Evolutionary conservation across 1,284 basidiomycete species (phyloP).

Genomic region (Irpex sp.): DNA sequence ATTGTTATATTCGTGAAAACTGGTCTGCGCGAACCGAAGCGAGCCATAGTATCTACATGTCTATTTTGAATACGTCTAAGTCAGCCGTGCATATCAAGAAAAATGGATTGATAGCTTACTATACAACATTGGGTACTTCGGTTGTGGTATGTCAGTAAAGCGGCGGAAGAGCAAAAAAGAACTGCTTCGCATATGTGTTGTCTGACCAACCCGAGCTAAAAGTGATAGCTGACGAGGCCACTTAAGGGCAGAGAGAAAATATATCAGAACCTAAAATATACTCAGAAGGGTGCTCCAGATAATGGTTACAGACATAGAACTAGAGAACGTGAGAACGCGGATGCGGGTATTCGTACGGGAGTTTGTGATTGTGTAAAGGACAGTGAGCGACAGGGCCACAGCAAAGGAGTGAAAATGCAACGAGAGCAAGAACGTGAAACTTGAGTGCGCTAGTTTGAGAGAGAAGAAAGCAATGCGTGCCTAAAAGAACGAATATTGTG

Average conservation of each 20-base stretch:
- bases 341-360: neutral
- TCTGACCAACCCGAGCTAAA: too few species aligned
- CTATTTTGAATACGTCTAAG: too few species aligned
- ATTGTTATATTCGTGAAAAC: too few species aligned
- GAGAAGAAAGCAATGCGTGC: slow-evolving; percentile 9
- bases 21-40: too few species aligned
- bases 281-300: neutral
- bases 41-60: too few species aligned
- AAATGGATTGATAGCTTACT: too few species aligned
- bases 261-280: neutral
- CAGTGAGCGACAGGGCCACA: slow-evolving; percentile 11
- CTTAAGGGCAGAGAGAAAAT: neutral
- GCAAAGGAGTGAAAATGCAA: slow-evolving; percentile 13
- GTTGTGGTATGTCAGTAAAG: neutral
- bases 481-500: slow-evolving; percentile 7
- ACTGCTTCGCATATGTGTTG: neutral
- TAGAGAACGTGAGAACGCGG: neutral
- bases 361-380: neutral
- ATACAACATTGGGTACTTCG: too few species aligned
- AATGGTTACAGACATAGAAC: neutral
- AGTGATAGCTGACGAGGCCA: neutral
- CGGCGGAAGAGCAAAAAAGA: neutral
- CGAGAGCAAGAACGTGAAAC: slow-evolving; percentile 11
- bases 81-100: too few species aligned
- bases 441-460: slow-evolving; percentile 10